Conservation (phyloP, 768 basidiomycete genomes). For the Russula virescens region DNA sequence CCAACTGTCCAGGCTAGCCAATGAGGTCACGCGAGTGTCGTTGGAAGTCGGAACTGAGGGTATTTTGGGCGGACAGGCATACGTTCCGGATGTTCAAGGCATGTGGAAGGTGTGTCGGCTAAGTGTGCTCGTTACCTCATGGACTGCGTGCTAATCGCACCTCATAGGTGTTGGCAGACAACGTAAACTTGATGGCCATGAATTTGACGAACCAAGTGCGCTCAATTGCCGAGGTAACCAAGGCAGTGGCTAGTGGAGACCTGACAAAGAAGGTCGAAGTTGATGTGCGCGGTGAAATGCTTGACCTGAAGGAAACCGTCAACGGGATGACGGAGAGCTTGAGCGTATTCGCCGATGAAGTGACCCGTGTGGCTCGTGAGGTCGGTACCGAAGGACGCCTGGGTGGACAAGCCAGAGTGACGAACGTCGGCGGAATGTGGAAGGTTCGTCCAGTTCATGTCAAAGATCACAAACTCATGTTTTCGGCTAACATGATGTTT, state of each 20-base stretch:
- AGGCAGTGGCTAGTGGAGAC: conserved; percentile 91
- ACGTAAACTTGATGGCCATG: conserved; percentile 87
- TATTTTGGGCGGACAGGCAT: conserved; percentile 89
- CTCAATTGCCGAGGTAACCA: conserved; percentile 89
- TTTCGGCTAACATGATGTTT: neutral
- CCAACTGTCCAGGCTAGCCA: conserved; percentile 65
- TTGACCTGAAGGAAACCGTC: conserved; percentile 86
- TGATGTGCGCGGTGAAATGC: conserved; percentile 87
- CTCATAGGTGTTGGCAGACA: conserved; percentile 58
- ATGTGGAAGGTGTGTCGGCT: conserved; percentile 76
- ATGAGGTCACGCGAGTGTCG: conserved; percentile 85
- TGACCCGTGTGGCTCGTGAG: conserved; percentile 84
- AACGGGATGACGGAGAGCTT: conserved; percentile 92
- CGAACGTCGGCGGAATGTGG: conserved; percentile 95
- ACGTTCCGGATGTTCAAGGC: conserved; percentile 87
- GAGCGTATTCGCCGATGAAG: conserved; percentile 81
- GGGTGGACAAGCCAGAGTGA: conserved; percentile 91
- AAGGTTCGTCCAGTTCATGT: conserved; percentile 41
- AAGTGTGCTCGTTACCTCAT: neutral
- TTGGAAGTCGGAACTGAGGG: conserved; percentile 91
- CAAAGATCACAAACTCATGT: neutral
- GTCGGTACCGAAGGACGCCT: conserved; percentile 95
- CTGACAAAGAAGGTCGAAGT: conserved; percentile 91
- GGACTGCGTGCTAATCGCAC: neutral
- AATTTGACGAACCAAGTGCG: conserved; percentile 90